These are phyloP conservation scores for Fusarium dimerum DNA, from an alignment of 2,329 filamentous ascomycete species.

Conservation along the genomic window DNA sequence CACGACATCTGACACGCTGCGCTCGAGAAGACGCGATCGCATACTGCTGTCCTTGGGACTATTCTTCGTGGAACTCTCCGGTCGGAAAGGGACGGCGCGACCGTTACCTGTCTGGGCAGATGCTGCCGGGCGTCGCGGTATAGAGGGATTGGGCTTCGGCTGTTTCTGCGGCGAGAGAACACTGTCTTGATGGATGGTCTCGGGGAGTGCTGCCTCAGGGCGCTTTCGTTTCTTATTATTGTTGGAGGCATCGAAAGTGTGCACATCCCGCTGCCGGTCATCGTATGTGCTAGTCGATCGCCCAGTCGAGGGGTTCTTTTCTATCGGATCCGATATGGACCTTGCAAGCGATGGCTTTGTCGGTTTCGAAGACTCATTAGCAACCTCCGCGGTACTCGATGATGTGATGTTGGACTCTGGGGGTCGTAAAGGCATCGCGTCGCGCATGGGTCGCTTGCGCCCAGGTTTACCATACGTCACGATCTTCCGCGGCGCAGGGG, in stretches of 20 bases:
- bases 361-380: slow-evolving; percentile 14
- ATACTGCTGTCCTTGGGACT: slow-evolving; percentile 6
- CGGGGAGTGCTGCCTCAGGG: slow-evolving; percentile 8
- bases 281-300: slow-evolving; percentile 4
- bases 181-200: slow-evolving; percentile 8
- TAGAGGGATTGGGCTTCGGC: slow-evolving; percentile 8
- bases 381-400: slow-evolving; percentile 8
- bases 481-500: slow-evolving; percentile 24
- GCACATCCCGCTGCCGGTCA: neutral
- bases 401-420: slow-evolving; percentile 15
- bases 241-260: neutral
- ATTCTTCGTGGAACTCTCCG: slow-evolving; percentile 5
- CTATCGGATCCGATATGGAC: slow-evolving; percentile 19
- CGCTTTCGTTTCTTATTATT: slow-evolving; percentile 28
- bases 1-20: slow-evolving; percentile 10
- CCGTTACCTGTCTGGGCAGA: slow-evolving; percentile 5
- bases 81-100: slow-evolving; percentile 1
- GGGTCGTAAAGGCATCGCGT: slow-evolving; percentile 23
- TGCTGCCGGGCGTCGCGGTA: slow-evolving; percentile 11
- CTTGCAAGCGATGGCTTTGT: slow-evolving; percentile 14
- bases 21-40: slow-evolving; percentile 7
- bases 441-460: slow-evolving; percentile 25
- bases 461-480: slow-evolving; percentile 31
- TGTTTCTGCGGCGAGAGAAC: slow-evolving; percentile 6
- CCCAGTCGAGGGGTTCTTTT: slow-evolving; percentile 7